phyloP scores from a whole-genome alignment of 257 asterid species.

The Plantago ovata region DNA sequence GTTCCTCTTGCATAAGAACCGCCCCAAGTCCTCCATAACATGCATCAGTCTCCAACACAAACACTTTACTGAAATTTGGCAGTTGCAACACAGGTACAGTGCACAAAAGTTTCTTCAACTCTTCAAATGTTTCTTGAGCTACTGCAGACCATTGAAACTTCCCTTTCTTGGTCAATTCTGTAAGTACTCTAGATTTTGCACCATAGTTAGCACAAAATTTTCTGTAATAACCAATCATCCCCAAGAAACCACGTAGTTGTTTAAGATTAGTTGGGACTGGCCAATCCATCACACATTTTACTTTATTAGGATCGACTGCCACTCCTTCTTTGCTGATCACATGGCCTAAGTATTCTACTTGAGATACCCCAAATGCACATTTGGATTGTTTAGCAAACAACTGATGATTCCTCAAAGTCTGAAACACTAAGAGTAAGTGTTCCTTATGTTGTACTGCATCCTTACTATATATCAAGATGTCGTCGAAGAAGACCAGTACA shows the following conservation, averaged over 20 bases:
- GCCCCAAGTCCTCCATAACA: too few species aligned
- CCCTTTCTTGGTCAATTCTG: not conserved
- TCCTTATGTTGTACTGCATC: accelerated
- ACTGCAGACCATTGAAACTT: not conserved
- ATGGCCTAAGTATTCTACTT: not conserved
- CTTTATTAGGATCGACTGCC: not conserved
- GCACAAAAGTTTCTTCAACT: too few species aligned
- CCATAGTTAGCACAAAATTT: not conserved
- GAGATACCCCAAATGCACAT: not conserved
- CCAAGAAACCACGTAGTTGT: not conserved
- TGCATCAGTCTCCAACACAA: too few species aligned
- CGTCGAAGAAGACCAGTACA: not conserved
- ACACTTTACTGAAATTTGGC: too few species aligned
- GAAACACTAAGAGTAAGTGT: not conserved
- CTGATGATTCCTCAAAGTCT: not conserved
- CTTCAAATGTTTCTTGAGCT: not conserved
- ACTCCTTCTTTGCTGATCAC: not conserved
- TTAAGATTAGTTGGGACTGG: not conserved
- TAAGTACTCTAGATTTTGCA: not conserved
- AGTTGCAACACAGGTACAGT: too few species aligned
- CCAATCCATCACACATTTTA: not conserved
- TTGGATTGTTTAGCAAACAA: not conserved
- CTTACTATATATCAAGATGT: not conserved
- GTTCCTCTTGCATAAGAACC: too few species aligned
- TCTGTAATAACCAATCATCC: not conserved